Conservation (phyloP, 2,329 filamentous ascomycete genomes). For the Fusarium penzigii region DNA sequence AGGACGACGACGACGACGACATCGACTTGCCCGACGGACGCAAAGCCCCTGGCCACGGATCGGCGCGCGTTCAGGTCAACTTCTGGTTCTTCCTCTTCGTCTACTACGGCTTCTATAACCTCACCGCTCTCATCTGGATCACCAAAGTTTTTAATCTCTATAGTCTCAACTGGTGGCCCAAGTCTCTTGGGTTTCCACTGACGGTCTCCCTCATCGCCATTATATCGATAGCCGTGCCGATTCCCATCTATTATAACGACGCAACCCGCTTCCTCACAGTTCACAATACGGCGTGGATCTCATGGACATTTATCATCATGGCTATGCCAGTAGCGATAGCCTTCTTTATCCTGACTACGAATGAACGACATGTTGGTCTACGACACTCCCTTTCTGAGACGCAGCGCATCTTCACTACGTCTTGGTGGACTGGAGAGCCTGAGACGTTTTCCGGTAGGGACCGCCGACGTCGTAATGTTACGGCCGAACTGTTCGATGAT, state of each 20-base stretch:
- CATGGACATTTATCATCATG: constrained; percentile 71
- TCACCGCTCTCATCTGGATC: constrained; percentile 69
- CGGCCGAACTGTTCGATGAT: constrained; percentile 40
- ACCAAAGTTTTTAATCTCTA: constrained; percentile 73
- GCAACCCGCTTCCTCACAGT: constrained; percentile 54
- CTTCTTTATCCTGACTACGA: constrained; percentile 62
- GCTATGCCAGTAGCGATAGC: constrained; percentile 67
- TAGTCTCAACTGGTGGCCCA: constrained; percentile 71
- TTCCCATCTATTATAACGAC: constrained; percentile 60
- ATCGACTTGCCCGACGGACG: constrained; percentile 31
- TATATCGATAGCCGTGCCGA: constrained; percentile 59
- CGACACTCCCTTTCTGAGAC: constrained; percentile 65
- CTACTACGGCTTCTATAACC: constrained; percentile 69
- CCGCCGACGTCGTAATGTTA: constrained; percentile 41
- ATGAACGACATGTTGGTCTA: constrained; percentile 63
- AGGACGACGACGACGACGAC: constrained; percentile 42
- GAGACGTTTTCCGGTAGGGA: constrained; percentile 48
- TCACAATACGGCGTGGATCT: constrained; percentile 69
- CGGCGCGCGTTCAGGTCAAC: constrained; percentile 63
- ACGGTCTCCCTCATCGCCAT: constrained; percentile 63
- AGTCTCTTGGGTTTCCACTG: constrained; percentile 63
- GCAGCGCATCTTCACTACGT: constrained; percentile 66
- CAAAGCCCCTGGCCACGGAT: constrained; percentile 61
- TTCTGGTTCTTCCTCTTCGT: constrained; percentile 73
- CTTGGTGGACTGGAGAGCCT: constrained; percentile 64